Evolutionary conservation across 1,284 basidiomycete species (phyloP).

Genomic region (Pseudozyma flocculosa): DNA sequence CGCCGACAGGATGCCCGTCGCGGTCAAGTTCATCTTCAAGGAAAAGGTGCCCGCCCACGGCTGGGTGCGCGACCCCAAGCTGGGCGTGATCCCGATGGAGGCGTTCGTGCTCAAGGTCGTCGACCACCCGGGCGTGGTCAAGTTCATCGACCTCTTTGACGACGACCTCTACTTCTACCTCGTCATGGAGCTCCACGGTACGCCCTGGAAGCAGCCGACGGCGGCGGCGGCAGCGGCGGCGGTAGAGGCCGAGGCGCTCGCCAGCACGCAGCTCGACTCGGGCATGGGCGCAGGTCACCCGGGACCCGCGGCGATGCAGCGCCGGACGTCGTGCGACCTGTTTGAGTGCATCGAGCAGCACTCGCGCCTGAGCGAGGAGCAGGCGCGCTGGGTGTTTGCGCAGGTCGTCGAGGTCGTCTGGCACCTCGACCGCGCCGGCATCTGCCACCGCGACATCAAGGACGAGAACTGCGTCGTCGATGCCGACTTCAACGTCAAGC

Average conservation of each 20-base stretch:
- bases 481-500: slow-evolving; percentile 67
- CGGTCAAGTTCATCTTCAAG: slow-evolving; percentile 90
- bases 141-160: slow-evolving; percentile 78
- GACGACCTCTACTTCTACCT: slow-evolving; percentile 82
- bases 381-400: slow-evolving; percentile 77
- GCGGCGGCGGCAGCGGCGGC: too few relatives aligned
- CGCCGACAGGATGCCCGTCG: slow-evolving; percentile 69
- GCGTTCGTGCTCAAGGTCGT: slow-evolving; percentile 74
- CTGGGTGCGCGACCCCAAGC: slow-evolving; percentile 68
- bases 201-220: slow-evolving; percentile 67
- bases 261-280: too few relatives aligned
- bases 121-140: slow-evolving; percentile 76
- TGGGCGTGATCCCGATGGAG: slow-evolving; percentile 70
- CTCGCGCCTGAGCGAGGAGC: slow-evolving; percentile 74
- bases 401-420: slow-evolving; percentile 83
- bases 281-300: slow-evolving; percentile 1
- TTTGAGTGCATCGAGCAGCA: slow-evolving; percentile 92
- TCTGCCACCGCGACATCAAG: slow-evolving; percentile 88
- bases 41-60: slow-evolving; percentile 75
- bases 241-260: background rate
- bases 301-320: slow-evolving; percentile 61
- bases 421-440: slow-evolving; percentile 74
- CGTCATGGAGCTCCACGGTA: slow-evolving; percentile 87
- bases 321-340: slow-evolving; percentile 80
- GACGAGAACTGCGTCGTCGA: slow-evolving; percentile 86